Evolutionary conservation across 2,329 filamentous ascomycete species (phyloP), one percentile per base, ranked within the genome.

Genomic region (Penicillium sp.): DNA sequence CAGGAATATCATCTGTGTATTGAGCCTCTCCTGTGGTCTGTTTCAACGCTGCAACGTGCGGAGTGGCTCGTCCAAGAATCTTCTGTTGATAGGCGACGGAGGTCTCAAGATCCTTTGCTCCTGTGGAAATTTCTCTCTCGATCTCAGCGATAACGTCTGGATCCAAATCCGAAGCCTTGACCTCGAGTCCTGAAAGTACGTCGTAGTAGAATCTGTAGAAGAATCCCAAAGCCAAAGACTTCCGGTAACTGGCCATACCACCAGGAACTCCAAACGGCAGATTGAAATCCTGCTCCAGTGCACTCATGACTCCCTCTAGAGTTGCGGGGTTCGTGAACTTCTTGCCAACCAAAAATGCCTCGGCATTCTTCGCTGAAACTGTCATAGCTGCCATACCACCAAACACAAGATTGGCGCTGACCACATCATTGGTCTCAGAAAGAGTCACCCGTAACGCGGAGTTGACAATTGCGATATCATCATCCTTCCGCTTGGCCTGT

Each of bases 151-250:
- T 83, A 0, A 88, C 91, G 63, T 96, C 87, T 43, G 82, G 80
- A 69, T 97, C 93, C 46, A 86, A 67, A 25, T 84, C 80, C 2
- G 77, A 70, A 37, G 79, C 74, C 40, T 80, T 78, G 35, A 80
- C 71, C 27, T 78, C 70, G 13, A 83, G 76, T 29, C 82, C 82
- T 0, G 85, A 82, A 42, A 97, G 80, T 0, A 93, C 84, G 61
- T 97, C 93, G 69, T 97, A 90, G 71, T 96, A 97, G 75, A 97
- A 99, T 40, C 92, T 88, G 76, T 97, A 97, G 77, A 97, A 97
- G 81, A 99, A 96, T 2, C 93, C 88, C 52, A 97, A 80, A 0
- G 94, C 93, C 9, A 99, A 79, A 0, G 92, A 90, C 72, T 94
- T 96, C 29, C 94, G 83, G 71, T 97, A 99, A 1, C 92, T 96